These are phyloP conservation scores for Posidonia australis DNA, from an alignment of 106 monocot species.

Conservation along the genomic window DNA sequence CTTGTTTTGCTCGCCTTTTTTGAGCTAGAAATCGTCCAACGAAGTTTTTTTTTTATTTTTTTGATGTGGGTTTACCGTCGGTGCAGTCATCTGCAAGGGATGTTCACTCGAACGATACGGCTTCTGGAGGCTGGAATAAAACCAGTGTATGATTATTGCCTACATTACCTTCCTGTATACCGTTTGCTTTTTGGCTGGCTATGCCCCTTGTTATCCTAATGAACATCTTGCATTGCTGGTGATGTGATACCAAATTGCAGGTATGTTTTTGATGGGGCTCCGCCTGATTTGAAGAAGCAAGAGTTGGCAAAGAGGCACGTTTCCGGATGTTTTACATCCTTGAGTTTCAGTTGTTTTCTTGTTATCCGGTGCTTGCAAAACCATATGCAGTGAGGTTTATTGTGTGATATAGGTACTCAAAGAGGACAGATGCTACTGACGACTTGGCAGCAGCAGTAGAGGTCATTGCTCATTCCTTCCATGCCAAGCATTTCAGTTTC, in stretches of 20 bases:
- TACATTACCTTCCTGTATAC: neutral
- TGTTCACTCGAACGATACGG: conserved; percentile 88
- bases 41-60: neutral
- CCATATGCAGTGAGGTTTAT: neutral
- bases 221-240: neutral
- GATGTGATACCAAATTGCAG: conserved; percentile 22
- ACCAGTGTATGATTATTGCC: conserved; percentile 57
- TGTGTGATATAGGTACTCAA: conserved; percentile 44
- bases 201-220: neutral
- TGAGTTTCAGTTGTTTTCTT: neutral
- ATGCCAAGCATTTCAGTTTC: neutral
- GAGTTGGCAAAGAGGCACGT: conserved; percentile 86
- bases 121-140: conserved; percentile 94
- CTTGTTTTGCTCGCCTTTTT: neutral
- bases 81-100: conserved; percentile 90
- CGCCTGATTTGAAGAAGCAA: conserved; percentile 92
- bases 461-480: conserved; percentile 26
- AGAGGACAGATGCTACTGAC: conserved; percentile 73
- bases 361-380: too few species aligned
- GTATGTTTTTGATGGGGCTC: conserved; percentile 96
- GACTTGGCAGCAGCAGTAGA: conserved; percentile 69
- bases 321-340: neutral
- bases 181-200: neutral
- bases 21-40: neutral
- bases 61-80: neutral